These are phyloP conservation scores for Thielaviopsis populi DNA, from an alignment of 2,329 filamentous ascomycete species.

Conservation along the genomic window DNA sequence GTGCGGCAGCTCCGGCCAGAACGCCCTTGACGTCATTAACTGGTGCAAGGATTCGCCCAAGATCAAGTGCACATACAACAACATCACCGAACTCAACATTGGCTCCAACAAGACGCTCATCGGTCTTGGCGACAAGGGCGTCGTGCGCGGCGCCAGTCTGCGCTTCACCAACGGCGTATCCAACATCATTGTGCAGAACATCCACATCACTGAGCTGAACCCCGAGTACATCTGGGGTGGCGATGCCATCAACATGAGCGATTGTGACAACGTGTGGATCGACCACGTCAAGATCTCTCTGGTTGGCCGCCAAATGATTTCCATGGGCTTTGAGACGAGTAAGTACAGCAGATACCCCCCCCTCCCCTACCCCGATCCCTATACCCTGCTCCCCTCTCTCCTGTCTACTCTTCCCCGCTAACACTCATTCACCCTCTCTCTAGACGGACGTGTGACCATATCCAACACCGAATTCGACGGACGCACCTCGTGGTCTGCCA, in stretches of 20 bases:
- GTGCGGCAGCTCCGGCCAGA: neutral
- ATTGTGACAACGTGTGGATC: slow-evolving; percentile 25
- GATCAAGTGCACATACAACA: slow-evolving; percentile 23
- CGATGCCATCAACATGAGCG: slow-evolving; percentile 25
- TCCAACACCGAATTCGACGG: slow-evolving; percentile 34
- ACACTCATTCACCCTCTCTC: neutral
- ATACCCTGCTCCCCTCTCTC: too few species aligned
- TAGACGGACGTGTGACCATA: slow-evolving; percentile 27
- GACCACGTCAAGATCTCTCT: slow-evolving; percentile 28
- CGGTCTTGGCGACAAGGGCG: slow-evolving; percentile 26
- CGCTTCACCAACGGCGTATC: slow-evolving; percentile 23
- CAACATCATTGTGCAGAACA: slow-evolving; percentile 28
- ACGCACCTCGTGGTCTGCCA: slow-evolving; percentile 27
- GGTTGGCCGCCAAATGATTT: slow-evolving; percentile 31
- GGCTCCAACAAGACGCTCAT: slow-evolving; percentile 29
- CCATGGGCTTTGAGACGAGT: slow-evolving; percentile 16
- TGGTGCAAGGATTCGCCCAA: slow-evolving; percentile 21
- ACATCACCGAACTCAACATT: slow-evolving; percentile 24
- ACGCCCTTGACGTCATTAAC: slow-evolving; percentile 17
- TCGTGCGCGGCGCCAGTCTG: slow-evolving; percentile 30
- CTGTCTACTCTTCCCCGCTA: neutral
- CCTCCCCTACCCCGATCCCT: neutral
- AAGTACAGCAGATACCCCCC: neutral
- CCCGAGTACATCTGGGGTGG: slow-evolving; percentile 27
- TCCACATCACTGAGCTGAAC: slow-evolving; percentile 22